Base-by-base conservation (phyloP, 2,329 filamentous ascomycete genomes). In the Pseudocercospora fuligena region DNA sequence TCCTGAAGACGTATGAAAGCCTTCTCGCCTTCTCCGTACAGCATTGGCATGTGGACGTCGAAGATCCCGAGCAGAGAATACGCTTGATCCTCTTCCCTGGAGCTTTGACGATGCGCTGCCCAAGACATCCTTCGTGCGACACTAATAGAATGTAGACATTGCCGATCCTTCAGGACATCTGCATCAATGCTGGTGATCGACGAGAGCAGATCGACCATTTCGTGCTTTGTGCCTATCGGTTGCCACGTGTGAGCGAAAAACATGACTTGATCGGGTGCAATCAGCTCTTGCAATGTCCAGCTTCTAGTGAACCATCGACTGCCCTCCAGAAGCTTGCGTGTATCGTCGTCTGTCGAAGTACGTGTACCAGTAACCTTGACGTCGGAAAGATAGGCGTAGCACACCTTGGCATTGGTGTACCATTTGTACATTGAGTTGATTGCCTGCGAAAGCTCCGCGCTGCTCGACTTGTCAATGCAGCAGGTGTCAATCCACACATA, bases 201-300 rank as follows among this genome's bases (percentile, higher is more conserved):
- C 19, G 23, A 51, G 9, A 51, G 19, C 6, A 51, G 47, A 25
- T 51, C 47, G 47, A 51, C 47, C 47, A 51, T 51, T 16, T 51
- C 47, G 47, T 51, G 47, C 47, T 51, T 51, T 11, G 47, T 51
- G 47, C 47, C 47, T 5, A 51, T 51, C 3, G 47, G n/a, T 25
- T 51, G 19, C 68, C 66, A 70, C 11, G 27, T 12, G 3, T 25
- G 31, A 54, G 66, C 57, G 65, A 67, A 73, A 56, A 74, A 73
- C 8, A 57, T 49, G 0, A 71, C 64, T 5, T 62, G 33, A 1
- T 21, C 21, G 0, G 72, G 72, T 12, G 71, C 72, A 7, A 74
- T 66, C 7, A 73, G 64, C 47, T 74, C 72, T 60, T 73, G 72
- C 16, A 74, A 60, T 4, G 72, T 74, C 69, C 70, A 72, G 19